phyloP scores from a whole-genome alignment of 495 filamentous ascomycete genomes.

The Lophiotrema nucula region DNA sequence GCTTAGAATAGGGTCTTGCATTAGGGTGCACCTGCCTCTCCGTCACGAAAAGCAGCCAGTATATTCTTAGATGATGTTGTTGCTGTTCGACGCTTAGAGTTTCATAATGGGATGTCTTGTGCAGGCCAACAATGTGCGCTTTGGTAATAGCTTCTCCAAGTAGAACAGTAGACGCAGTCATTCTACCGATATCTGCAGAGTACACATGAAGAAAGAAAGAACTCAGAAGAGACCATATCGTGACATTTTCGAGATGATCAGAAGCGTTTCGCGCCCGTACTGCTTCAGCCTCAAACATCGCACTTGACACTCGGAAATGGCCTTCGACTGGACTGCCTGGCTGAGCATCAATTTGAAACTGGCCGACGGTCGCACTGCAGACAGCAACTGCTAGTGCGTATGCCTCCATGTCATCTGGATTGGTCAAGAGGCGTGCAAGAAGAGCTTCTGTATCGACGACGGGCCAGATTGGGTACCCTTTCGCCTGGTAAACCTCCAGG shows the following conservation, averaged over 20 bases:
- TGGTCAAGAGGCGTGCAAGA: conserved; percentile 38
- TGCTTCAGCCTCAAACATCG: conserved; percentile 24
- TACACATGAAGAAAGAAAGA: conserved; percentile 51
- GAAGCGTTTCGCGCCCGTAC: conserved; percentile 6
- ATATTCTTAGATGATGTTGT: conserved; percentile 45
- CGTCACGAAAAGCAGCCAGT: conserved; percentile 50
- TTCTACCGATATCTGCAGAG: conserved; percentile 47
- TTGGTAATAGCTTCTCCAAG: conserved; percentile 49
- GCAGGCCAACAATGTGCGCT: conserved; percentile 48
- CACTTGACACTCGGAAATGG: conserved; percentile 22
- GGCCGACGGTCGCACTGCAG: conserved; percentile 48
- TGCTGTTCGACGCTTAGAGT: conserved; percentile 35
- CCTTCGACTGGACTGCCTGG: conserved; percentile 16
- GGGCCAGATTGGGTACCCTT: conserved; percentile 53
- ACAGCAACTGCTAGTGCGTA: conserved; percentile 47
- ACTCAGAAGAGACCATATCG: conserved; percentile 38
- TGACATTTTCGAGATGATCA: conserved; percentile 32
- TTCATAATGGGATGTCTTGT: conserved; percentile 43
- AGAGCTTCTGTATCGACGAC: conserved; percentile 47
- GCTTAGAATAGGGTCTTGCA: background rate
- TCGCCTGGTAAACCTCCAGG: conserved; percentile 45
- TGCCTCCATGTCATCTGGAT: conserved; percentile 40
- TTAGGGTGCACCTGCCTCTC: conserved; percentile 33
- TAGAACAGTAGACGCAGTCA: conserved; percentile 44
- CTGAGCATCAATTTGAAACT: conserved; percentile 43